phyloP scores from a whole-genome alignment of 768 basidiomycete genomes.

The Lepiota brunneoincarnata region DNA sequence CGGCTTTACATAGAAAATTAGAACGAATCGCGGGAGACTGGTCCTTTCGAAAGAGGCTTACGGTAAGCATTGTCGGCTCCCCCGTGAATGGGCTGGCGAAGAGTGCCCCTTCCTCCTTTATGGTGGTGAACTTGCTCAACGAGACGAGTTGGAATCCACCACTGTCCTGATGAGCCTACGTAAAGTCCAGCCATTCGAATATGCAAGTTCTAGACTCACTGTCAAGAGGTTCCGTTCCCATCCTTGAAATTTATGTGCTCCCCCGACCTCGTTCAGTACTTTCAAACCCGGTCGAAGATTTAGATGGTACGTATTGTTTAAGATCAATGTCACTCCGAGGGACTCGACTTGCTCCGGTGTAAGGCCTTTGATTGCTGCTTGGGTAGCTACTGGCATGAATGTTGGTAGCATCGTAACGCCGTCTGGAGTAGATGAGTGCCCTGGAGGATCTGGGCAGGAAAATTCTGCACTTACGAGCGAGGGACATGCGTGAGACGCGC shows the following conservation, averaged over 20 bases:
- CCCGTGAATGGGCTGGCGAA: constrained; percentile 86
- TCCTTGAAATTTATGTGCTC: constrained; percentile 88
- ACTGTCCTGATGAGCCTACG: constrained; percentile 57
- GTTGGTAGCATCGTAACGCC: constrained; percentile 82
- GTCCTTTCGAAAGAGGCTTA: constrained; percentile 30
- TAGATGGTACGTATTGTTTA: constrained; percentile 91
- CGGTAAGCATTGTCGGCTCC: constrained; percentile 85
- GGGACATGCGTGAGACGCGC: constrained; percentile 80
- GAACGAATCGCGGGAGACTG: background rate
- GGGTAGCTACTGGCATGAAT: constrained; percentile 94
- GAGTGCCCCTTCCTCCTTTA: constrained; percentile 86
- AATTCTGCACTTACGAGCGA: constrained; percentile 58
- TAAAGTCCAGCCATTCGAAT: background rate
- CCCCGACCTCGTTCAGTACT: constrained; percentile 71
- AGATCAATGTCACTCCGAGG: constrained; percentile 76
- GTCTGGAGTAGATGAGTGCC: constrained; percentile 39
- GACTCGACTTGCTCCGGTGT: constrained; percentile 82
- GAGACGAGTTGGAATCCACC: constrained; percentile 90
- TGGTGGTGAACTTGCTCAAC: constrained; percentile 76
- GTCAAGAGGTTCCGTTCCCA: constrained; percentile 87
- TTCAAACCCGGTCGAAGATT: constrained; percentile 82
- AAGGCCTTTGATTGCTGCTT: constrained; percentile 90
- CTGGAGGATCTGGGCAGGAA: background rate
- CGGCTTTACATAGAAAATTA: constrained; percentile 46
- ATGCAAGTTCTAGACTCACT: constrained; percentile 34